phyloP scores from a whole-genome alignment of 768 basidiomycete genomes.

The Clavaria fumosa region DNA sequence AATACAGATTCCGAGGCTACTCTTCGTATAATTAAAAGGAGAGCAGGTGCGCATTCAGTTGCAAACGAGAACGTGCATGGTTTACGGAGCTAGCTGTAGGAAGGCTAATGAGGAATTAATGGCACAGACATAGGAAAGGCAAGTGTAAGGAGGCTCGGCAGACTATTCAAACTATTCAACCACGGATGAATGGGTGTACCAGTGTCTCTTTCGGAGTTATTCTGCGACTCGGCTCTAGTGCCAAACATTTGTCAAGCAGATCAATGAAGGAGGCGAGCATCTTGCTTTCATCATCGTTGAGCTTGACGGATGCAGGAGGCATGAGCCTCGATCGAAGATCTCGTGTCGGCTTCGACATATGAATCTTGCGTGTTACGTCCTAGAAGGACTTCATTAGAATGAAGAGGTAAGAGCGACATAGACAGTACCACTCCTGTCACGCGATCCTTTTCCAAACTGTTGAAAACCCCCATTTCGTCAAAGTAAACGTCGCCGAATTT shows the following conservation, averaged over 20 bases:
- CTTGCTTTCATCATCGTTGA: slow-evolving; percentile 83
- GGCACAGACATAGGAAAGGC: too few species aligned
- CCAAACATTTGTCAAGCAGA: slow-evolving; percentile 79
- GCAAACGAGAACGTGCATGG: too few species aligned
- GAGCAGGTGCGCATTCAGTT: too few species aligned
- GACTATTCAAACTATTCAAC: too few species aligned
- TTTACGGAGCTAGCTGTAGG: too few species aligned
- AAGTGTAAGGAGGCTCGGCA: too few species aligned
- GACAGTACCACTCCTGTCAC: slow-evolving; percentile 67
- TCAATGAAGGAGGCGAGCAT: slow-evolving; percentile 71
- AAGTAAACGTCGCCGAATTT: slow-evolving; percentile 89
- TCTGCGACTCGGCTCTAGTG: slow-evolving; percentile 73
- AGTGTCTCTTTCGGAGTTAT: slow-evolving; percentile 86
- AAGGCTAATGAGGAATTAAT: too few species aligned
- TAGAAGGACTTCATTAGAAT: slow-evolving; percentile 19
- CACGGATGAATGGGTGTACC: slow-evolving; percentile 70
- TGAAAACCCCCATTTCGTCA: slow-evolving; percentile 82
- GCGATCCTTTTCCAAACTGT: slow-evolving; percentile 69
- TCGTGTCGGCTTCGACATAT: slow-evolving; percentile 66
- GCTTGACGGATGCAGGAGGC: slow-evolving; percentile 60
- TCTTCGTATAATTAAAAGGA: too few species aligned
- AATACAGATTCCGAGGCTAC: too few species aligned
- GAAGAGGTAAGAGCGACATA: slow-evolving; percentile 4
- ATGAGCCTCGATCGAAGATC: slow-evolving; percentile 75
- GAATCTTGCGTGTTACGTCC: slow-evolving; percentile 71